phyloP scores from a whole-genome alignment of 306 rosid genomes.

The Rosa rugosa region DNA sequence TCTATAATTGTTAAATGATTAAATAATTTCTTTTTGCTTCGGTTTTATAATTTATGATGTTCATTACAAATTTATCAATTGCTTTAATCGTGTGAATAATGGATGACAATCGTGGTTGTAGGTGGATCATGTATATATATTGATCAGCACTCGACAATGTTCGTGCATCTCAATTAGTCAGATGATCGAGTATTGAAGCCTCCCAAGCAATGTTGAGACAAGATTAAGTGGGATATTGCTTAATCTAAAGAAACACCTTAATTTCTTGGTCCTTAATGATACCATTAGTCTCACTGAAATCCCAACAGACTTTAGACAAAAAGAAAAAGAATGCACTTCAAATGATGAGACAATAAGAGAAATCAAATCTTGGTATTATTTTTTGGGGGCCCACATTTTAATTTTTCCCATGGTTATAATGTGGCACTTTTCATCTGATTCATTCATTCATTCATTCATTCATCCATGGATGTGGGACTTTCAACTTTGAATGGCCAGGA shows the following conservation, averaged over 20 bases:
- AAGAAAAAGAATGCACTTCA: constrained; percentile 33
- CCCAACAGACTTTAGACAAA: constrained; percentile 53
- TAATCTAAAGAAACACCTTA: constrained; percentile 24
- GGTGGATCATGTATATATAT: neutral
- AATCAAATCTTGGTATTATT: constrained; percentile 3
- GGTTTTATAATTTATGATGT: no score
- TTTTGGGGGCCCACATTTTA: neutral
- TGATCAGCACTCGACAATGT: neutral
- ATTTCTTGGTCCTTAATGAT: constrained; percentile 50
- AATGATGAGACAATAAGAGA: constrained; percentile 40
- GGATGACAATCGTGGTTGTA: neutral
- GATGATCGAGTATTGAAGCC: neutral
- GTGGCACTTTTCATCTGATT: constrained; percentile 5
- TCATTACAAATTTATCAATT: no score
- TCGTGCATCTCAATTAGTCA: neutral
- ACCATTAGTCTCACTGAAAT: constrained; percentile 46
- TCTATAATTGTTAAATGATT: no score
- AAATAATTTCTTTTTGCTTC: no score
- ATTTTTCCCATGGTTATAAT: neutral
- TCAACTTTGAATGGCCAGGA: neutral
- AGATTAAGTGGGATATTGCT: constrained; percentile 41
- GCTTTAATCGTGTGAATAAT: no score
- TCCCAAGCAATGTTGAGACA: constrained; percentile 11
- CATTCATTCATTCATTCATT: constrained; percentile 4
- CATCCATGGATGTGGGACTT: neutral